These are phyloP conservation scores for Fusarium haematococcum DNA, from an alignment of 2,329 filamentous ascomycete genomes.

Conservation along the genomic window DNA sequence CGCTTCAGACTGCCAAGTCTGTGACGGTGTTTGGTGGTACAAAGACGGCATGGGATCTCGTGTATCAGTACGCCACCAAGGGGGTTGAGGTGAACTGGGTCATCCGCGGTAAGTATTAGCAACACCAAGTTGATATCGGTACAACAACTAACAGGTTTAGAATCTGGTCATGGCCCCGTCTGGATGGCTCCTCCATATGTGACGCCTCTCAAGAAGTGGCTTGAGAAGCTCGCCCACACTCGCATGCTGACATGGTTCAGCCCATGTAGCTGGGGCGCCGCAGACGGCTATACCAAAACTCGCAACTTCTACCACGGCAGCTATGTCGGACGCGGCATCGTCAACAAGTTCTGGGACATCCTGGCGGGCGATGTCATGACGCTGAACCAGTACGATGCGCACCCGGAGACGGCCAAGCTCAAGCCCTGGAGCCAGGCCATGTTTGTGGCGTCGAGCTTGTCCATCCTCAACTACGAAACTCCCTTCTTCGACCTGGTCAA, in stretches of 20 bases:
- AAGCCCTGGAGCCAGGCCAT: slow-evolving; percentile 56
- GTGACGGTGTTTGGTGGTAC: slow-evolving; percentile 70
- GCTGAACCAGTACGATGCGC: slow-evolving; percentile 58
- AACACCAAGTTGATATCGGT: background rate
- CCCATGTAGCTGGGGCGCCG: slow-evolving; percentile 73
- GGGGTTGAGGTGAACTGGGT: slow-evolving; percentile 70
- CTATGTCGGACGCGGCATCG: slow-evolving; percentile 60
- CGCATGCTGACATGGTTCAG: slow-evolving; percentile 74
- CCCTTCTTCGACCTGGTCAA: slow-evolving; percentile 64
- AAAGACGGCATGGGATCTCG: slow-evolving; percentile 75
- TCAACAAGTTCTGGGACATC: slow-evolving; percentile 62
- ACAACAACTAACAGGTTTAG: slow-evolving; percentile 34
- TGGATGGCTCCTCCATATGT: slow-evolving; percentile 69
- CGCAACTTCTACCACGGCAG: slow-evolving; percentile 65
- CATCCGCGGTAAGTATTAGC: slow-evolving; percentile 59
- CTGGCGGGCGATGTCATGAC: slow-evolving; percentile 60
- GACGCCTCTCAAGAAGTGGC: slow-evolving; percentile 69
- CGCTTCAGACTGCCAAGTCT: slow-evolving; percentile 55
- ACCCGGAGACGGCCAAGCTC: slow-evolving; percentile 54
- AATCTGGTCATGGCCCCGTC: slow-evolving; percentile 64
- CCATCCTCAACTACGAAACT: slow-evolving; percentile 65
- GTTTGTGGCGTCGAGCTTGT: slow-evolving; percentile 62
- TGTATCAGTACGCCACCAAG: slow-evolving; percentile 68
- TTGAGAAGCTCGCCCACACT: slow-evolving; percentile 67
- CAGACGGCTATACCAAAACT: slow-evolving; percentile 62